Evolutionary conservation across 441 rosid genomes (phyloP).

Genomic region (Jatropha podagrica): DNA sequence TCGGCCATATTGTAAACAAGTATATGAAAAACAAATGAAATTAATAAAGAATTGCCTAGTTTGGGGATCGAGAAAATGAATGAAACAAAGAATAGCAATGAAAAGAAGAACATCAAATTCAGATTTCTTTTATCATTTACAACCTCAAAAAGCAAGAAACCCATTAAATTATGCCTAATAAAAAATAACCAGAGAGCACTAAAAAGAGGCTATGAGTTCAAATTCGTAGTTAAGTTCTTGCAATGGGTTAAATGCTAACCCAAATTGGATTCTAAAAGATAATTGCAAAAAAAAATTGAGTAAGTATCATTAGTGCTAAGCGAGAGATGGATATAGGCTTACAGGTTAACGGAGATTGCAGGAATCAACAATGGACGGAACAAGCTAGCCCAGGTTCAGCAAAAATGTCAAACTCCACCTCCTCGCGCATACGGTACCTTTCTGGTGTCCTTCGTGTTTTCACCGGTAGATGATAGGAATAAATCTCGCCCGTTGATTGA

Average conservation of each 20-base stretch:
- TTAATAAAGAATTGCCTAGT: neutral
- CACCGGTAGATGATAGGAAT: no score
- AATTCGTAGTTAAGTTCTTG: neutral
- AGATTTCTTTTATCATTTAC: neutral
- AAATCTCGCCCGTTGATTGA: no score
- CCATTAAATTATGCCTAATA: neutral
- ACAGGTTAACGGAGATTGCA: neutral
- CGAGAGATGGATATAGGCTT: neutral
- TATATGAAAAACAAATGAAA: neutral
- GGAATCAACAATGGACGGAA: conserved; percentile 6
- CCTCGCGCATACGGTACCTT: no score
- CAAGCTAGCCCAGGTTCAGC: neutral
- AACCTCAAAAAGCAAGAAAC: neutral
- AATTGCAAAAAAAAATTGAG: neutral
- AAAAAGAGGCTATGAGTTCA: neutral
- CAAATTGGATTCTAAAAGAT: neutral
- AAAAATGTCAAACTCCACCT: no score
- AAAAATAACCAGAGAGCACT: neutral
- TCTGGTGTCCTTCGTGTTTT: no score
- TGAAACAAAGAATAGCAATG: neutral
- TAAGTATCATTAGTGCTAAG: no score
- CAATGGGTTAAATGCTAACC: neutral
- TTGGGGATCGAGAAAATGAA: neutral
- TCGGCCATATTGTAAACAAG: neutral
- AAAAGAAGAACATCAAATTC: neutral